Evolutionary conservation across 257 asterid species (phyloP).

Genomic region (Nemophila menziesii): DNA sequence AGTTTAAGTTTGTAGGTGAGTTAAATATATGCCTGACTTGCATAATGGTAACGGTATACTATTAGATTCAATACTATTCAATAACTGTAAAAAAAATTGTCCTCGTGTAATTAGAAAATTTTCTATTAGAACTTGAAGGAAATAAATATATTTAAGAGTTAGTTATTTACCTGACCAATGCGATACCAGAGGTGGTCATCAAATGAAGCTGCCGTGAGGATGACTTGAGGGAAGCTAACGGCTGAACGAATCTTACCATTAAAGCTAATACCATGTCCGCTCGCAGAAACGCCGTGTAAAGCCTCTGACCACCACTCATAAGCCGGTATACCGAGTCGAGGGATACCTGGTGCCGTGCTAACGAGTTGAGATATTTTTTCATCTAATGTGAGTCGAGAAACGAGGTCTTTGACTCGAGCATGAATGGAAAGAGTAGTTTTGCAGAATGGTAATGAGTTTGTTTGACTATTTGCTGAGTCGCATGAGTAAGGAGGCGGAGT

Average conservation of each 20-base stretch:
- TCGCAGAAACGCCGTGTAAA: constrained; percentile 73
- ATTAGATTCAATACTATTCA: too few relatives aligned
- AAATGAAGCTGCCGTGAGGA: constrained; percentile 77
- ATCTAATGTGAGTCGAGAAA: constrained; percentile 62
- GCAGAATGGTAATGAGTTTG: constrained; percentile 49
- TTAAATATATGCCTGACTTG: too few relatives aligned
- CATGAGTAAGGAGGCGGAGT: constrained; percentile 60
- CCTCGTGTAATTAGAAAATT: neutral
- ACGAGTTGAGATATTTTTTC: constrained; percentile 77
- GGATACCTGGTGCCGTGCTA: constrained; percentile 56
- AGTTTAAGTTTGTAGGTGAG: too few relatives aligned
- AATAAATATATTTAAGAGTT: too few relatives aligned
- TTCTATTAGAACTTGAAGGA: too few relatives aligned
- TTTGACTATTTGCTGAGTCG: constrained; percentile 26
- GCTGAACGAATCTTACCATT: constrained; percentile 41
- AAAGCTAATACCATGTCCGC: constrained; percentile 49
- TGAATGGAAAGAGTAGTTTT: constrained; percentile 34
- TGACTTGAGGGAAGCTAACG: constrained; percentile 86
- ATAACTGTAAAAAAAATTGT: too few relatives aligned
- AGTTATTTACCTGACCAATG: constrained; percentile 54
- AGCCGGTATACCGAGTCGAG: constrained; percentile 68
- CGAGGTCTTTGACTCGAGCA: constrained; percentile 47
- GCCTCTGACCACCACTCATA: constrained; percentile 97
- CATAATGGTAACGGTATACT: too few relatives aligned
- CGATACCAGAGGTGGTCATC: constrained; percentile 74